Percentiles rank a stretch among this genome's conserved stretches.
phyloP scores from a whole-genome alignment of 306 rosid species.

The Cucumis sativus region Cucumber_9930_V3 NC_026660.2:7969501-7970000 shows the following conservation, averaged over 20 bases:
- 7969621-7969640: constrained; percentile 89
- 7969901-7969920: constrained; percentile 34
- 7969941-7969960: constrained; percentile 18
- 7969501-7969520: constrained; percentile 89
- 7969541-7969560: constrained; percentile 84
- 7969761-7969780: constrained; percentile 15
- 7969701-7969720: constrained; percentile 22
- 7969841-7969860: constrained; percentile 28
- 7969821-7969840: constrained; percentile 29
- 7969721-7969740: constrained; percentile 28
- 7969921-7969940: constrained; percentile 40
- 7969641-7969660: constrained; percentile 72
- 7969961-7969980: constrained; percentile 42
- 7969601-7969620: constrained; percentile 88
- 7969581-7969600: constrained; percentile 82
- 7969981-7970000: constrained; percentile 29
- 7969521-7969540: constrained; percentile 87
- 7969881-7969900: constrained; percentile 22
- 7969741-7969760: constrained; percentile 29
- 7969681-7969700: constrained; percentile 35
- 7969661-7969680: constrained; percentile 34
- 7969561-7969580: constrained; percentile 96
- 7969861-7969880: constrained; percentile 28
- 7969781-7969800: constrained; percentile 35
- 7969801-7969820: constrained; percentile 30